These are phyloP conservation scores for Glonium stellatum DNA, from an alignment of 495 filamentous ascomycete genomes.

Conservation along the genomic window DNA sequence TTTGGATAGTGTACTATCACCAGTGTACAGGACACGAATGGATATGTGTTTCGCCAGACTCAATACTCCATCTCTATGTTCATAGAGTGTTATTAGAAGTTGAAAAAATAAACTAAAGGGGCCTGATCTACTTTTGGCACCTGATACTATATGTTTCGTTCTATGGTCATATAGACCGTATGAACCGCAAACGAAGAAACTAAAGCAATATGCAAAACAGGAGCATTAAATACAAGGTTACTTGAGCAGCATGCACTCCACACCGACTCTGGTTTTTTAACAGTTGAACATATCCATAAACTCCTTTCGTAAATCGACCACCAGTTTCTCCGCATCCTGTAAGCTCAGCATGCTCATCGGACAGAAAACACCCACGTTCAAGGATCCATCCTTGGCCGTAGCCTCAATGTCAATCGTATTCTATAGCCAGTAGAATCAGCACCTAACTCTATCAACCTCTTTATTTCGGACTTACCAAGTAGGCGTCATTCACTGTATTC, in stretches of 20 bases:
- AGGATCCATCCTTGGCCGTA: constrained; percentile 36
- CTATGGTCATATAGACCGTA: too few relatives aligned
- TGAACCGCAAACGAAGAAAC: too few relatives aligned
- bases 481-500: constrained; percentile 28
- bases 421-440: constrained; percentile 32
- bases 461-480: constrained; percentile 30
- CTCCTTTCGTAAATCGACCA: constrained; percentile 24
- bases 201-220: too few relatives aligned
- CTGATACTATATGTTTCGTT: too few relatives aligned
- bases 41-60: neutral
- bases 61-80: neutral
- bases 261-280: neutral
- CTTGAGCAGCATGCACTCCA: too few relatives aligned
- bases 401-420: constrained; percentile 51
- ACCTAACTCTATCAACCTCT: neutral
- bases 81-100: neutral
- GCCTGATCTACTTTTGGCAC: neutral
- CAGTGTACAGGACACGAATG: neutral
- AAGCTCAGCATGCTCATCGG: constrained; percentile 37
- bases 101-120: neutral
- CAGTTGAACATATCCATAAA: constrained; percentile 8
- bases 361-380: constrained; percentile 52
- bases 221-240: too few relatives aligned
- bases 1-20: neutral
- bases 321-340: constrained; percentile 25